Percentiles rank a stretch among this genome's conserved stretches.
Conservation (phyloP, 164 flowering plant genomes). For the Tetrastigma voinierianum region DNA sequence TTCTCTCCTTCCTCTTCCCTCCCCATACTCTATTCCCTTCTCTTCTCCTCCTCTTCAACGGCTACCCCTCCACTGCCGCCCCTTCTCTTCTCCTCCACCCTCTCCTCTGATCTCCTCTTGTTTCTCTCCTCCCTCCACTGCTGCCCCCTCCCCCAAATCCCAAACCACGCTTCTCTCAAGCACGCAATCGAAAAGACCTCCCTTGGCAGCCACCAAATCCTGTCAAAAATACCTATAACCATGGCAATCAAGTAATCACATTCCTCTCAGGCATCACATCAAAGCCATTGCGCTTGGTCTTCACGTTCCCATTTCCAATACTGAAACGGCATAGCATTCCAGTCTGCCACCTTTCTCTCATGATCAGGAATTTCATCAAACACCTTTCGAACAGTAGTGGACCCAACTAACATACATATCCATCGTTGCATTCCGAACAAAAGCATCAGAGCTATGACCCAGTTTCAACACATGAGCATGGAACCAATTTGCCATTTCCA, state of each 20-base stretch:
- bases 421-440: constrained; percentile 49
- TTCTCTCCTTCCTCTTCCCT: no score
- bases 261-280: constrained; percentile 54
- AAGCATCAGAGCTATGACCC: constrained; percentile 29
- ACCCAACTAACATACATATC: constrained; percentile 44
- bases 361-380: constrained; percentile 72
- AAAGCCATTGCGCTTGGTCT: constrained; percentile 44
- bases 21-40: no score
- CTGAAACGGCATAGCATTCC: constrained; percentile 69
- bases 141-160: no score
- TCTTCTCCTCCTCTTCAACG: no score
- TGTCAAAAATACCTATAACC: constrained; percentile 62
- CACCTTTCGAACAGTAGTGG: constrained; percentile 41
- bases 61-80: no score
- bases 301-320: constrained; percentile 58
- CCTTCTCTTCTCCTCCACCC: no score
- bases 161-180: constrained; percentile 63
- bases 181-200: constrained; percentile 50
- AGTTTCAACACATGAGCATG: no score
- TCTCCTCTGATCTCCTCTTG: no score
- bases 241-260: constrained; percentile 75
- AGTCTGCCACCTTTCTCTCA: constrained; percentile 45
- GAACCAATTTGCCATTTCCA: no score
- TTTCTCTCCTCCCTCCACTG: no score
- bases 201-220: constrained; percentile 56